Evolutionary conservation across 2,329 filamentous ascomycete genomes (phyloP).

Genomic region (Fonsecaea pedrosoi): DNA sequence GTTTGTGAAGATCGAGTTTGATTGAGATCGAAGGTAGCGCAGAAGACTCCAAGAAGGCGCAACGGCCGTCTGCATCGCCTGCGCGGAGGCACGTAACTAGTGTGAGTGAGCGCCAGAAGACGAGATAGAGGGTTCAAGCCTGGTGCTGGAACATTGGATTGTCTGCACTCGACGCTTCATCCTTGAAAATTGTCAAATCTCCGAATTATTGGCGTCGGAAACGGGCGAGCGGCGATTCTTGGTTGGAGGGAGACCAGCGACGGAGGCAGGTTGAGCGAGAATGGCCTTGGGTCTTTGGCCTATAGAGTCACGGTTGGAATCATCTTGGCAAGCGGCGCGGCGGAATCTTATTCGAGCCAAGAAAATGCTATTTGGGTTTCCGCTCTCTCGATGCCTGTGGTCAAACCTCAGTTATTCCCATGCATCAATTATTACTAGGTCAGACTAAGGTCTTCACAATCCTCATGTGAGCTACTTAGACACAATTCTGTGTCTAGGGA

Average conservation of each 20-base stretch:
- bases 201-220: constrained; percentile 2
- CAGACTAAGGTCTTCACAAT: too few species aligned
- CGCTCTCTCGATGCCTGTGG: too few species aligned
- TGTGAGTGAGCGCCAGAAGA: neutral
- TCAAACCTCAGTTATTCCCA: too few species aligned
- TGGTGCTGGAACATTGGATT: neutral
- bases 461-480: neutral
- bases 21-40: constrained; percentile 75
- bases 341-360: too few species aligned
- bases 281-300: neutral
- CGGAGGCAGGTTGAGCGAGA: neutral
- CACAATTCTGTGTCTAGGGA: constrained; percentile 10
- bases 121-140: neutral
- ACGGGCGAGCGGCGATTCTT: neutral
- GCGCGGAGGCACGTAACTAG: neutral
- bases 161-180: neutral
- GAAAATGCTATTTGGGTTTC: too few species aligned
- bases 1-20: constrained; percentile 58
- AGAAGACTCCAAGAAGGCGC: constrained; percentile 66
- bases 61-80: constrained; percentile 35
- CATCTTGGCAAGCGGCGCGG: neutral
- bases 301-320: neutral
- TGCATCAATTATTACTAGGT: too few species aligned
- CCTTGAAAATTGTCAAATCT: neutral
- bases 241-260: neutral